Base-by-base conservation (phyloP, 2,329 filamentous ascomycete genomes). In the Knufia fluminis region DNA sequence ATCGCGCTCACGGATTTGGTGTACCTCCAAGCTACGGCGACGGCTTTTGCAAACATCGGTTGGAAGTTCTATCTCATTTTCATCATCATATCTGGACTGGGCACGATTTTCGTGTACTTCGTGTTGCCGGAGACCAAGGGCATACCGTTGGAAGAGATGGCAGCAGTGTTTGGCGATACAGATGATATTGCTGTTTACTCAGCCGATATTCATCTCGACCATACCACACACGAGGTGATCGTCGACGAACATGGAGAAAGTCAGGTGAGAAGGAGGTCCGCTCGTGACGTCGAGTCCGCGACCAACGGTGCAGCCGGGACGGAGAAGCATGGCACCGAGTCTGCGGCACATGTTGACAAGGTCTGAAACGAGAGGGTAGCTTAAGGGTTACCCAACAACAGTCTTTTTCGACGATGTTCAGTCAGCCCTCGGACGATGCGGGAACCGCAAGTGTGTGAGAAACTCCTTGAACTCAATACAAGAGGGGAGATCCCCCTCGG, bases 301-400 rank as follows among this genome's bases (percentile, higher is more conserved):
- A 14, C 28, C 28, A 31, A 31, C 14, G 28, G 28, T 7, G 14
- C 28, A 31, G 28, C 28, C 7, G 28, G 14, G 28, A 31, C 28
- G 7, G 28, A 31, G 28, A 80, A 4, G 78, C 76, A 62, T 80
- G 55, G 14, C 14, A 14, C 7, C 14, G 28, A 7, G 7, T 31
- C 14, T 7, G 28, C 28, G 28, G 14, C 14, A 31, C 28, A 31
- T 31, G 28, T 31, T 14, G 28, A 31, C 28, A 31, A 31, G 7
- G 28, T 31, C 28, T 31, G 28, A 31, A n/a, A n/a, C n/a, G n/a
- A n/a, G n/a, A n/a, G n/a, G n/a, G n/a, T n/a, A n/a, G n/a, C n/a
- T n/a, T n/a, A n/a, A n/a, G n/a, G n/a, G n/a, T n/a, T n/a, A n/a
- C n/a, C n/a, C n/a, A n/a, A n/a, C n/a, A n/a, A n/a, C n/a, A n/a